These are phyloP conservation scores for Trametopsis cervina DNA, from an alignment of 768 basidiomycete species.

Conservation along the genomic window DNA sequence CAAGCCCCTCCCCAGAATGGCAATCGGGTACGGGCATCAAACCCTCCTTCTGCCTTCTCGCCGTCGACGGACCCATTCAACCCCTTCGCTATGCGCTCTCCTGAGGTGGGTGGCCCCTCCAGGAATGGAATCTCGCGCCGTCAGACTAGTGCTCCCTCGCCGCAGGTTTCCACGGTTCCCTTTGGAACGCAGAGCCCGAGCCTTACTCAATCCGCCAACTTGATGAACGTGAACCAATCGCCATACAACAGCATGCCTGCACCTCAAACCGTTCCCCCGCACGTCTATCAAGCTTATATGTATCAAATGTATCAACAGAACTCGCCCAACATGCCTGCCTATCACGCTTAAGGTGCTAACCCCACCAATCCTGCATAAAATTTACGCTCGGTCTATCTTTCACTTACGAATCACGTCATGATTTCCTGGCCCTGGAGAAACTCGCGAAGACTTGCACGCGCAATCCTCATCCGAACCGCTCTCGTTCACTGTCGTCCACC, in stretches of 20 bases:
- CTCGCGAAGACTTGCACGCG: constrained; percentile 7
- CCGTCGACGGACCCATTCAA: constrained; percentile 52
- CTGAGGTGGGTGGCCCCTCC: constrained; percentile 46
- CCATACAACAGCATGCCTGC: constrained; percentile 52
- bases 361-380: constrained; percentile 4
- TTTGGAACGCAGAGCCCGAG: constrained; percentile 60
- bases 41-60: constrained; percentile 41
- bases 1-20: constrained; percentile 16
- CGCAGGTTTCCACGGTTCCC: constrained; percentile 28
- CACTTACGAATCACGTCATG: constrained; percentile 12
- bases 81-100: constrained; percentile 44
- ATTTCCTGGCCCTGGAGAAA: constrained; percentile 8
- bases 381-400: constrained; percentile 2
- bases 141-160: constrained; percentile 35
- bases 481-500: constrained; percentile 6
- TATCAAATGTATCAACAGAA: constrained; percentile 77
- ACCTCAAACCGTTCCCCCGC: constrained; percentile 52
- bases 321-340: constrained; percentile 72
- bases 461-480: constrained; percentile 9
- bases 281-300: constrained; percentile 78
- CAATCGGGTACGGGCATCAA: constrained; percentile 39
- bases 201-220: constrained; percentile 46
- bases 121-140: constrained; percentile 38
- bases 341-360: constrained; percentile 31
- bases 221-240: constrained; percentile 62